These are phyloP conservation scores for Penicillium arizonense DNA, from an alignment of 495 filamentous ascomycete species.

Conservation along the genomic window DNA sequence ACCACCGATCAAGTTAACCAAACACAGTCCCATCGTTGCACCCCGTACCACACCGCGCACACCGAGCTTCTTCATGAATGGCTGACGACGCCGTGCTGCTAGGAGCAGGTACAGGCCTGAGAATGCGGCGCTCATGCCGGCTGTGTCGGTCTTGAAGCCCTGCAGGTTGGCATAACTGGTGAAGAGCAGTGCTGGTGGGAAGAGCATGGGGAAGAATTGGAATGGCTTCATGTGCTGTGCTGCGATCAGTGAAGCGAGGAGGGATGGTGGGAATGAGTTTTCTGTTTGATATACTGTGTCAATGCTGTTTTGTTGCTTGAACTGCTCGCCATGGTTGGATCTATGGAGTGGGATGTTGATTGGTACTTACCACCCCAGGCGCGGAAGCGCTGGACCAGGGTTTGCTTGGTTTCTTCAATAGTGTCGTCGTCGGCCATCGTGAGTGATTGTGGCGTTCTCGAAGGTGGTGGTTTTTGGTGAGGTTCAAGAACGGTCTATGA, in stretches of 20 bases:
- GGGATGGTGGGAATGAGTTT: constrained; percentile 72
- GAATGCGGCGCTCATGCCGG: constrained; percentile 83
- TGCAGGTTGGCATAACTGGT: constrained; percentile 79
- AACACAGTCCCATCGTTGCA: constrained; percentile 67
- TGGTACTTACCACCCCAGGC: constrained; percentile 70
- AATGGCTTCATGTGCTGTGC: constrained; percentile 75
- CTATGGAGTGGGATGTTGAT: neutral
- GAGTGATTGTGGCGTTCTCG: neutral
- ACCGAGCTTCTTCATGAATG: constrained; percentile 59
- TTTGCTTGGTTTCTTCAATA: constrained; percentile 45
- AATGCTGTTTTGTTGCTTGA: neutral
- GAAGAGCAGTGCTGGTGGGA: constrained; percentile 83
- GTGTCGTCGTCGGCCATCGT: constrained; percentile 28
- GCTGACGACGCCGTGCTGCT: constrained; percentile 63
- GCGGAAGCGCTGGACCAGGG: constrained; percentile 49
- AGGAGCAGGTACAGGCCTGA: constrained; percentile 80
- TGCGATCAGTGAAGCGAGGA: constrained; percentile 75
- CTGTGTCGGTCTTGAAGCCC: constrained; percentile 76
- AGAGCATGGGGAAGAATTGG: constrained; percentile 72
- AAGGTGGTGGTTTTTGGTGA: neutral
- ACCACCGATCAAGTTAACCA: constrained; percentile 67
- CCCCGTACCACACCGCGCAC: constrained; percentile 69
- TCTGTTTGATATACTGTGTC: constrained; percentile 48
- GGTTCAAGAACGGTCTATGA: constrained; percentile 1
- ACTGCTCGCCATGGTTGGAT: neutral